Conservation (phyloP, 2,329 filamentous ascomycete species). For the Pseudopithomyces chartarum region DNA sequence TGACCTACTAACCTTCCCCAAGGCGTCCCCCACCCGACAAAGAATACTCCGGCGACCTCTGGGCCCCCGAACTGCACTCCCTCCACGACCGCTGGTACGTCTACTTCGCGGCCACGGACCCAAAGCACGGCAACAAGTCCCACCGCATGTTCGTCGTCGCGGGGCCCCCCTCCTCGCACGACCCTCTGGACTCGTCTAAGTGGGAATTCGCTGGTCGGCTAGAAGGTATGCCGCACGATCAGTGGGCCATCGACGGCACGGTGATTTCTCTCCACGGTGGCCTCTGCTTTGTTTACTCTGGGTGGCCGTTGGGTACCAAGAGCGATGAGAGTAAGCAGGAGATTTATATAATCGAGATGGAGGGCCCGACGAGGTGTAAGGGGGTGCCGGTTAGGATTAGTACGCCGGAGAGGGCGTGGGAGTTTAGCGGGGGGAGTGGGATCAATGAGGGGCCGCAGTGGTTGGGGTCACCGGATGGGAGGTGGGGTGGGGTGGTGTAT, state of each 20-base stretch:
- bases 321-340: slow-evolving; percentile 48
- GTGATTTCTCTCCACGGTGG: slow-evolving; percentile 46
- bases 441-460: slow-evolving; percentile 54
- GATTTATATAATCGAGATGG: slow-evolving; percentile 50
- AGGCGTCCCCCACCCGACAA: slow-evolving; percentile 50
- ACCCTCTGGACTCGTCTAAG: slow-evolving; percentile 32
- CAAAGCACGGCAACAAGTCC: slow-evolving; percentile 48
- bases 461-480: slow-evolving; percentile 39
- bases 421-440: slow-evolving; percentile 45
- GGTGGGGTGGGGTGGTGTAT: slow-evolving; percentile 53
- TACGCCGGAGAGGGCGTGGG: slow-evolving; percentile 48
- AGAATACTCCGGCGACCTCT: slow-evolving; percentile 53
- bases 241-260: slow-evolving; percentile 57
- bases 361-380: slow-evolving; percentile 40
- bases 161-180: slow-evolving; percentile 43
- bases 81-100: slow-evolving; percentile 60
- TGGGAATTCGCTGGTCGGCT: slow-evolving; percentile 52
- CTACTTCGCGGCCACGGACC: slow-evolving; percentile 54
- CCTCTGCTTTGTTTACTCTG: slow-evolving; percentile 53
- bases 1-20: no score
- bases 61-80: slow-evolving; percentile 62
- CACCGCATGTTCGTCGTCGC: slow-evolving; percentile 54
- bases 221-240: slow-evolving; percentile 46
- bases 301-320: slow-evolving; percentile 48
- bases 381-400: slow-evolving; percentile 47